A percentile compares a stretch with the other conserved stretches of the same genome.
Conservation (phyloP, 2,329 filamentous ascomycete genomes). For the Canariomyces notabilis region DNA sequence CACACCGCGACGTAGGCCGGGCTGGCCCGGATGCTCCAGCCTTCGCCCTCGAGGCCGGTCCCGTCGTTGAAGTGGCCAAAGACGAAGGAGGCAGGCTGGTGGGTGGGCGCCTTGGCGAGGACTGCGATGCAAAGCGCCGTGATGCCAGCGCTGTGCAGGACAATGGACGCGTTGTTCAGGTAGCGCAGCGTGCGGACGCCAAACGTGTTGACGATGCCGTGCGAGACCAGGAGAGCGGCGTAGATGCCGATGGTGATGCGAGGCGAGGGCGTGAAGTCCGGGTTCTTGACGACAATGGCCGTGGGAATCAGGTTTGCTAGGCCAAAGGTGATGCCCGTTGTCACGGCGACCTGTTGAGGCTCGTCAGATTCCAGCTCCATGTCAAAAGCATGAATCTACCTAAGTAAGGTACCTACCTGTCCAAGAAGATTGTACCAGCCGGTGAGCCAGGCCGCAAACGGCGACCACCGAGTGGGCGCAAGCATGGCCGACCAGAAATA, state of each 20-base stretch:
- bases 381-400: background rate
- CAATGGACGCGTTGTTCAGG: conserved; percentile 52
- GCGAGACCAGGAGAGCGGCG: conserved; percentile 49
- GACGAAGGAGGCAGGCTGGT: conserved; percentile 51
- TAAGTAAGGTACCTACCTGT: conserved; percentile 27
- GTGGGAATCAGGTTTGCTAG: conserved; percentile 36
- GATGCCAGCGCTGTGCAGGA: conserved; percentile 50
- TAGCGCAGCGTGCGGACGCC: conserved; percentile 51
- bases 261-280: conserved; percentile 37
- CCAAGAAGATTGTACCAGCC: conserved; percentile 41
- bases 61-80: conserved; percentile 42
- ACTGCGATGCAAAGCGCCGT: conserved; percentile 50
- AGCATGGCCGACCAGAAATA: conserved; percentile 58
- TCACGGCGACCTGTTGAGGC: conserved; percentile 32
- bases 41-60: conserved; percentile 41
- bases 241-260: conserved; percentile 54
- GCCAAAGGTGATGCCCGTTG: conserved; percentile 39
- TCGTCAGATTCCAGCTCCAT: background rate
- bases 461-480: conserved; percentile 40
- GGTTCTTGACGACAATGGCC: conserved; percentile 33
- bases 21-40: conserved; percentile 49
- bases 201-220: conserved; percentile 53
- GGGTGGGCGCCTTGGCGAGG: conserved; percentile 52
- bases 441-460: conserved; percentile 37
- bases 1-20: conserved; percentile 51